A percentile compares a stretch with the other conserved stretches of the same genome.
phyloP scores from a whole-genome alignment of 1,139 yeast species.

The Geotrichum aggregatum region DNA sequence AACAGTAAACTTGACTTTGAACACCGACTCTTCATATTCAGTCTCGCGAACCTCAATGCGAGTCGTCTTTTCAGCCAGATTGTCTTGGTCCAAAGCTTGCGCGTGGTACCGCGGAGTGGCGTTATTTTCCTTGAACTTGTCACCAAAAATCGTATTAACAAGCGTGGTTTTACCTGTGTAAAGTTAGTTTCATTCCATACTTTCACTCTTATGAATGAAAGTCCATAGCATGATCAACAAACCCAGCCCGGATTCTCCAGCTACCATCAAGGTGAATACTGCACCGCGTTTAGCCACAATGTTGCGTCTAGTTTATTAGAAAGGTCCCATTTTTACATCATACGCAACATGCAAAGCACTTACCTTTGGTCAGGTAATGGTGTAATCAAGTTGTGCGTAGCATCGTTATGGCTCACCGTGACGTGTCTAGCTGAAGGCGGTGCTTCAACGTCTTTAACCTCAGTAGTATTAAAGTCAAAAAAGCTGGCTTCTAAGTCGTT shows the following conservation, averaged over 20 bases:
- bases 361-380: constrained; percentile 82
- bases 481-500: constrained; percentile 1
- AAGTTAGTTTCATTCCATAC: too few species aligned
- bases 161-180: constrained; percentile 62
- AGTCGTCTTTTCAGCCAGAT: constrained; percentile 38
- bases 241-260: constrained; percentile 90
- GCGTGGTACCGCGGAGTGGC: constrained; percentile 9
- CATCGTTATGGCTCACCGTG: not conserved
- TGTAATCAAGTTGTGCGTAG: constrained; percentile 44
- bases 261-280: constrained; percentile 83
- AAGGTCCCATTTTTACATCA: not conserved
- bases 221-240: not conserved
- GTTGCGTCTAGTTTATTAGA: constrained; percentile 49
- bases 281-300: constrained; percentile 77
- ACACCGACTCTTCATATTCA: constrained; percentile 49
- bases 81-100: constrained; percentile 32
- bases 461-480: constrained; percentile 7
- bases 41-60: constrained; percentile 42
- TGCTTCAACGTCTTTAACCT: not conserved
- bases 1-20: constrained; percentile 50
- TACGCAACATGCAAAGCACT: constrained; percentile 31
- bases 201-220: too few species aligned
- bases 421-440: constrained; percentile 13
- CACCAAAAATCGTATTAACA: constrained; percentile 66
- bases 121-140: constrained; percentile 44